Evolutionary conservation across 2,329 filamentous ascomycete species (phyloP), one percentile per base, ranked within the genome.

Genomic region (Phaeomoniella chlamydospora): DNA sequence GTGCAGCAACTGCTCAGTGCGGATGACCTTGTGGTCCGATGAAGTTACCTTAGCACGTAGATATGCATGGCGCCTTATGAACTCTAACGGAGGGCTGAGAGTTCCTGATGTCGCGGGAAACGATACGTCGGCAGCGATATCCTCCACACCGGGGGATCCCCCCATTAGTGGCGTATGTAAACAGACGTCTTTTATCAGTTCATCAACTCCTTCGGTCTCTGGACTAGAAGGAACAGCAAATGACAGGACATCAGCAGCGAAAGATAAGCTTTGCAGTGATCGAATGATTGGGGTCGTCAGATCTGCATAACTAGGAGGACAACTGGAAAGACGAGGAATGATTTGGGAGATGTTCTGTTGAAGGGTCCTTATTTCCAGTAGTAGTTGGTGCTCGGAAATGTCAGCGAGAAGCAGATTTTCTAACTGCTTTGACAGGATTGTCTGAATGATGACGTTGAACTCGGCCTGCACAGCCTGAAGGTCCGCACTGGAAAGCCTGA

Each of bases 251-350:
- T 92, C 57, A 2, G 34, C 34, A 29, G 85, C 87, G 40, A 93
- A 63, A 44, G 80, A 74, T 6, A 96, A 62, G 45, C 83, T 83
- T 39, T 80, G 75, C 31, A 96, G 64, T 43, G 94, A 80, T 36
- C 80, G 83, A 31, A 85, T 67, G 9, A 85, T 70, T 3, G 85
- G 87, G 31, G 72, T 67, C 0, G 80, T 82, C 46, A 96, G 73
- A 50, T 98, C 90, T 41, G 85, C 82, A 49, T 94, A 96, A 11
- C 76, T 75, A 29, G 76, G 70, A 50, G 86, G 92, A 22, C 75
- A 68, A 18, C 72, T 65, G 2, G 67, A 69, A 5, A 98, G 67
- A 31, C 87, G 73, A 37, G 69, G 63, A 34, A 81, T 72, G 29
- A 94, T 72, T 41, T 81, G 74, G 4, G 64, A 59, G n/a, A 90